Conservation (phyloP, 306 rosid species). For the Lathyrus aphaca region DNA sequence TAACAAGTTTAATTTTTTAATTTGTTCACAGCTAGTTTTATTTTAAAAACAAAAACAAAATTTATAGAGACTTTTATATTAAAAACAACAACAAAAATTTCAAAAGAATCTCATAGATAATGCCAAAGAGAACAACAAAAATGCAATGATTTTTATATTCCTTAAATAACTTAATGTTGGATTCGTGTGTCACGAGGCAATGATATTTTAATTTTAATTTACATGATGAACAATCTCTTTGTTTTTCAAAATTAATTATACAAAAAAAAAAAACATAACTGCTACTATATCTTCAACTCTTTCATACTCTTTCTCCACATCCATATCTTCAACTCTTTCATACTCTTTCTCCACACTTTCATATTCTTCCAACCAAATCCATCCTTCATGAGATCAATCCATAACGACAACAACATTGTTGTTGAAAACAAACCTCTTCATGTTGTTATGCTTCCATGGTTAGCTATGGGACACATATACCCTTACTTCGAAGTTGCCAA, state of each 20-base stretch:
- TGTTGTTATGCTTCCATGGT: constrained; percentile 64
- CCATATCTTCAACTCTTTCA: background rate
- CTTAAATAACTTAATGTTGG: too few species aligned
- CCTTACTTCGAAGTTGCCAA: constrained; percentile 56
- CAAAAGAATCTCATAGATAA: too few species aligned
- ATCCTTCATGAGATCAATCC: constrained; percentile 7
- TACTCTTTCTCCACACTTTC: background rate
- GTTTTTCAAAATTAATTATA: background rate
- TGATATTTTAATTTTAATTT: too few species aligned
- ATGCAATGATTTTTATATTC: too few species aligned
- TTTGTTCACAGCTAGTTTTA: too few species aligned
- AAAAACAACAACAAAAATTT: too few species aligned
- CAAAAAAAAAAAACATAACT: background rate
- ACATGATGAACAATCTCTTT: too few species aligned
- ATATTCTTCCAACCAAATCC: background rate
- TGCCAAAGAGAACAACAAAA: too few species aligned
- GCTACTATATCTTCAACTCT: background rate
- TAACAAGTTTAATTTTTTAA: too few species aligned
- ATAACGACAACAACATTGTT: background rate
- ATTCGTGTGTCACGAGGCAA: too few species aligned
- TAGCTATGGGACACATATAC: constrained; percentile 63
- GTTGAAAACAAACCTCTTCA: constrained; percentile 48
- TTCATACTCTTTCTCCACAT: background rate
- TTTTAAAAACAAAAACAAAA: too few species aligned
- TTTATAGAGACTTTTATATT: too few species aligned